A percentile compares a stretch with the other conserved stretches of the same genome.
phyloP scores from a whole-genome alignment of 1,139 yeast species.

The Meyerozyma smithsonii region DNA sequence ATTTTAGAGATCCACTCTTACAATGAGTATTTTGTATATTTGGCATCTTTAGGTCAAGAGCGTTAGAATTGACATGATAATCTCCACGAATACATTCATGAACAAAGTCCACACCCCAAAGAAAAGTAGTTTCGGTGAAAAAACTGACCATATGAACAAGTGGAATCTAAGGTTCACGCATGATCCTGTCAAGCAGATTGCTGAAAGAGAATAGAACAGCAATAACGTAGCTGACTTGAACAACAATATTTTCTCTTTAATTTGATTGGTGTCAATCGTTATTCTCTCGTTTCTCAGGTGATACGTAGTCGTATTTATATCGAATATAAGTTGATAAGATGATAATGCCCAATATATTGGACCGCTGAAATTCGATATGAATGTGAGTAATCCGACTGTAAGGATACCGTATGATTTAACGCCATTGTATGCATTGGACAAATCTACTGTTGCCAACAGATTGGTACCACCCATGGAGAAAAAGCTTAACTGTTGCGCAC shows the following conservation, averaged over 20 bases:
- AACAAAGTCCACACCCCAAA: constrained; percentile 71
- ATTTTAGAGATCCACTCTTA: constrained; percentile 84
- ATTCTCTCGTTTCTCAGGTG: constrained; percentile 9
- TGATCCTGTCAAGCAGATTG: constrained; percentile 57
- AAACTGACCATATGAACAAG: constrained; percentile 94
- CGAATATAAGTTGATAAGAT: constrained; percentile 41
- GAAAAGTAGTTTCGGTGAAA: constrained; percentile 85
- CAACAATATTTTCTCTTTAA: constrained; percentile 29
- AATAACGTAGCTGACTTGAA: constrained; percentile 33
- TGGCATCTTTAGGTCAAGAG: not conserved
- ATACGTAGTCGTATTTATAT: constrained; percentile 13
- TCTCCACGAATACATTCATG: constrained; percentile 43
- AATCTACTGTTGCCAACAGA: constrained; percentile 84
- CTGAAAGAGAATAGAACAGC: constrained; percentile 56
- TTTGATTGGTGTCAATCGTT: constrained; percentile 3
- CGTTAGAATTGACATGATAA: constrained; percentile 14
- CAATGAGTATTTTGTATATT: constrained; percentile 40
- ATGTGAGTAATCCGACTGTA: constrained; percentile 76
- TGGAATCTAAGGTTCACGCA: constrained; percentile 78
- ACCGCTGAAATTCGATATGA: constrained; percentile 77
- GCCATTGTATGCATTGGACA: constrained; percentile 91
- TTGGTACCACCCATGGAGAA: constrained; percentile 90
- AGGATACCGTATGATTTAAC: constrained; percentile 61
- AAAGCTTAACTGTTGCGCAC: constrained; percentile 70
- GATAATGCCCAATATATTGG: constrained; percentile 81